These are phyloP conservation scores for Dictyostelium purpureum DNA, from an alignment of 78 protist species.

Conservation along the genomic window DNA sequence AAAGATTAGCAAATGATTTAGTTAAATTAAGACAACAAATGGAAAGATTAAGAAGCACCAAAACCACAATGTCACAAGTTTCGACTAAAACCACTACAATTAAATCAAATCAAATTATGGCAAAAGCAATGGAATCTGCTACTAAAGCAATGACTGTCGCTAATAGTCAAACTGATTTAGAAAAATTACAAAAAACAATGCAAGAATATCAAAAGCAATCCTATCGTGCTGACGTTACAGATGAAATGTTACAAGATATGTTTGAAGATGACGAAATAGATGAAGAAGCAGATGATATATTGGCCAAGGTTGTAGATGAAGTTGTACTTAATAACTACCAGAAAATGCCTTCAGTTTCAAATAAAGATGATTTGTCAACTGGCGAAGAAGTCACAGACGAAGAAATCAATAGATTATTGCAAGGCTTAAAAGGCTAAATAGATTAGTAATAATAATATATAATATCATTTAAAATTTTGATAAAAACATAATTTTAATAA, in stretches of 20 bases:
- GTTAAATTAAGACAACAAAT: slow-evolving; percentile 43
- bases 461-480: no score
- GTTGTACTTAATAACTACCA: slow-evolving; percentile 17
- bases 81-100: slow-evolving; percentile 48
- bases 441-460: no score
- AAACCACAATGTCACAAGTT: slow-evolving; percentile 40
- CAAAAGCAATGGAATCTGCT: slow-evolving; percentile 52
- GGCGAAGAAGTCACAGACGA: not conserved
- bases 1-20: slow-evolving; percentile 40
- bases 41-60: slow-evolving; percentile 48
- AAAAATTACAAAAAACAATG: slow-evolving; percentile 63
- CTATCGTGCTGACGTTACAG: slow-evolving; percentile 31
- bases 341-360: slow-evolving; percentile 26
- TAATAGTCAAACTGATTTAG: slow-evolving; percentile 28
- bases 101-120: not conserved
- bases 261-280: slow-evolving; percentile 75
- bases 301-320: slow-evolving; percentile 60
- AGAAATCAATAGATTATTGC: not conserved
- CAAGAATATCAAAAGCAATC: slow-evolving; percentile 60
- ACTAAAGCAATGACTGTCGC: slow-evolving; percentile 43
- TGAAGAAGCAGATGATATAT: slow-evolving; percentile 53
- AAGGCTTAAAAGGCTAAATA: no score
- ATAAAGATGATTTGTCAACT: not conserved
- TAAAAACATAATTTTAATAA: no score
- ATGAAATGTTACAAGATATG: slow-evolving; percentile 72